Base-by-base conservation (phyloP, 306 rosid species). In the Begonia peltatifolia region DNA sequence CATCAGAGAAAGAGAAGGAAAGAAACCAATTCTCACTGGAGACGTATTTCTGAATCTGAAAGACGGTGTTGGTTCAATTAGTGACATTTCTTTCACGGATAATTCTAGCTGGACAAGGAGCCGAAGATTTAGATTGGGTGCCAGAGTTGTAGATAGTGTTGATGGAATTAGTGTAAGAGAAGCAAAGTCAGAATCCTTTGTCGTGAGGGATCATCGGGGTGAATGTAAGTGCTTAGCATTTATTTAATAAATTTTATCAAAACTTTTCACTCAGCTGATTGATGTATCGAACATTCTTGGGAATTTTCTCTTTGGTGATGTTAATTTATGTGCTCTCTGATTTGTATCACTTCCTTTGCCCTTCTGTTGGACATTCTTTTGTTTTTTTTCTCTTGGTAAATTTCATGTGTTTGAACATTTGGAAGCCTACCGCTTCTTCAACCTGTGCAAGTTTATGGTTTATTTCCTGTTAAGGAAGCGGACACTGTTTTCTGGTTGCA, bases 21-120 rank as follows among this genome's bases (percentile, higher is more conserved):
- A 92, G 64, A 92, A 92, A 67, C 79, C 99, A 55, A 86, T 92
- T 59, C 94, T 92, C 53, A 79, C 87, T 11, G 99, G 99, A 74
- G 99, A 92, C 43, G 73, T 82, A 57, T 57, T 73, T 69, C 50
- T 83, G 61, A 75, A 71, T 81, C 94, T 92, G 47, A 77, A 78
- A 74, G 84, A 92, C 41, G 99, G 99, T 36, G 50, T 60, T 61
- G 94, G 88, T 59, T 56, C 22, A 50, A 73, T 86, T 56, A 69
- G 93, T 61, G 99, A 92, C 58, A 86, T 92, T 71, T 86, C 93
- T 58, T 86, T 81, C 64, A 79, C 94, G 11, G 99, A 92, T 79
- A 92, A 92, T 68, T 92, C 99, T 52, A 92, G 99, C 79, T 92
- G 99, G 99, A 92, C 99, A 46, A 79, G 99, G 67, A 86, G 99